Conservation (phyloP, 352 stramenopile genomes). For the Phytophthora niederhauseri region DNA sequence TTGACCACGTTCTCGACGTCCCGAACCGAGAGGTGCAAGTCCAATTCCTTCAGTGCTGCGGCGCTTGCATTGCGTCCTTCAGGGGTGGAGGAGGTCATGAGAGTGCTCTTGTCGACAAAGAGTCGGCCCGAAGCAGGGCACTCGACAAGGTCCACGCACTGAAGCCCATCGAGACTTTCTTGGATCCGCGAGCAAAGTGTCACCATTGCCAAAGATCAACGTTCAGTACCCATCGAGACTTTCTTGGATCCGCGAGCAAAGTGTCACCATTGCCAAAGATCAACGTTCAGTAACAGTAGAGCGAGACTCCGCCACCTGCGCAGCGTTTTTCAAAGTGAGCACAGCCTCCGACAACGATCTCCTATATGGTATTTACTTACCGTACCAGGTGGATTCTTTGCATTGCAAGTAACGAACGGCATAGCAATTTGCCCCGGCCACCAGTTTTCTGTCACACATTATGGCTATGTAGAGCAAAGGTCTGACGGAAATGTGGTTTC, state of each 20-base stretch:
- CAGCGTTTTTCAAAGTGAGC: conserved; percentile 30
- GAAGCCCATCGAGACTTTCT: conserved; percentile 36
- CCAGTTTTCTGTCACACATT: neutral
- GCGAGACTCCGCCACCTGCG: conserved; percentile 5
- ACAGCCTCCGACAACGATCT: neutral
- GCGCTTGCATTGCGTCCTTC: conserved; percentile 40
- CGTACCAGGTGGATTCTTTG: conserved; percentile 18
- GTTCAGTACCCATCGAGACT: conserved; percentile 22
- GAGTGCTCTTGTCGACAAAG: conserved; percentile 73
- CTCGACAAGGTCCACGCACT: conserved; percentile 65
- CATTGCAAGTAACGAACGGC: conserved; percentile 25
- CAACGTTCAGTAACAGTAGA: neutral
- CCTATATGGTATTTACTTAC: conserved; percentile 18
- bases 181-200: conserved; percentile 46
- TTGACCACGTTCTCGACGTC: conserved; percentile 49
- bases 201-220: conserved; percentile 1
- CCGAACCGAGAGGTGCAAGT: conserved; percentile 62
- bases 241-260: conserved; percentile 47
- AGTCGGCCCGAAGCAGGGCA: conserved; percentile 25
- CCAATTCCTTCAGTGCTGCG: conserved; percentile 66
- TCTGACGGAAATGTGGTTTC: conserved; percentile 12
- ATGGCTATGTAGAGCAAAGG: conserved; percentile 16
- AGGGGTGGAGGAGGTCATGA: conserved; percentile 32
- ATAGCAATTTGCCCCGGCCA: conserved; percentile 2
- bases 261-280: conserved; percentile 11